Evolutionary conservation across 108 stramenopile genomes (phyloP).

Genomic region (Pseudonitzschia delicatissima): DNA sequence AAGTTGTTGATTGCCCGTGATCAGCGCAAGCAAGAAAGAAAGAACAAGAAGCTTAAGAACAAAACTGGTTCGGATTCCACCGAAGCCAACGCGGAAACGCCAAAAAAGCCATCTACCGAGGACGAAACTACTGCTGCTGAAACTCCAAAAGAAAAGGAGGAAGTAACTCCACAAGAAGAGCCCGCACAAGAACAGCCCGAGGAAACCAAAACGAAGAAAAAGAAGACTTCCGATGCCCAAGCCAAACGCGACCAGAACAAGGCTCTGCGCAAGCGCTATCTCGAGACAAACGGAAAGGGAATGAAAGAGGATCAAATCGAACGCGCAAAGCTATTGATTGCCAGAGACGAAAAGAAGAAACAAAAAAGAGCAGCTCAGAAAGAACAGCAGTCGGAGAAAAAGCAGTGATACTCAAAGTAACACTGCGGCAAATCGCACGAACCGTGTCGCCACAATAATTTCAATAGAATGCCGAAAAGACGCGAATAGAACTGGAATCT

Average conservation of each 20-base stretch:
- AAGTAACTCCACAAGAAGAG: too few species aligned
- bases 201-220: neutral
- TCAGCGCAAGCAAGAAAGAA: slow-evolving; percentile 18
- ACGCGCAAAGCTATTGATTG: slow-evolving; percentile 28
- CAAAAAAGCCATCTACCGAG: neutral
- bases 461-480: too few species aligned
- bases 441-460: too few species aligned
- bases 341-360: slow-evolving; percentile 29
- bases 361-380: neutral
- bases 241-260: slow-evolving; percentile 17
- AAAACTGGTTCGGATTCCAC: neutral
- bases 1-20: slow-evolving; percentile 19
- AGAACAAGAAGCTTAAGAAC: neutral
- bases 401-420: too few species aligned
- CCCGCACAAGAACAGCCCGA: neutral
- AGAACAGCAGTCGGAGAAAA: neutral
- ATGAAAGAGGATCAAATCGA: slow-evolving; percentile 25
- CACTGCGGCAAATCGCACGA: too few species aligned
- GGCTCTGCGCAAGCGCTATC: slow-evolving; percentile 19
- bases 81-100: neutral
- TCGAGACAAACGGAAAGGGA: slow-evolving; percentile 22
- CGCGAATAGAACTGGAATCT: too few species aligned
- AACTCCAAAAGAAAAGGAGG: neutral
- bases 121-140: neutral
- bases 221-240: neutral